A percentile compares a stretch with the other conserved stretches of the same genome.
These are phyloP conservation scores for Hamamelis virginiana DNA, from an alignment of 164 flowering plant species.

Conservation along the genomic window DNA sequence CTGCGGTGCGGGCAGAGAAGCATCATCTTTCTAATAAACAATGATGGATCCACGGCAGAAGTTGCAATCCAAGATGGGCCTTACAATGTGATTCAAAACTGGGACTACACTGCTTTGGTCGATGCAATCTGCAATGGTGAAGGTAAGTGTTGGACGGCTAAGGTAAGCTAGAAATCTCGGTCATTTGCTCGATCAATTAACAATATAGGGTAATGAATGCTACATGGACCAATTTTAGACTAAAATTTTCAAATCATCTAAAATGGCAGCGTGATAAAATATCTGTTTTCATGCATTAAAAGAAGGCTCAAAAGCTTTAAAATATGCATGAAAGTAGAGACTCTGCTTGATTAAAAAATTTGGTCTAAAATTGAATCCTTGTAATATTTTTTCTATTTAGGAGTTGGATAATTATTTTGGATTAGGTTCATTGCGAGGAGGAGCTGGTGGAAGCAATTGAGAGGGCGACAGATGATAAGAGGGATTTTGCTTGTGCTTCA, in stretches of 20 bases:
- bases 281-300: no score
- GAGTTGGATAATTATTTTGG: no score
- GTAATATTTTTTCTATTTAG: no score
- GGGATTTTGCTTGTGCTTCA: slow-evolving; percentile 27
- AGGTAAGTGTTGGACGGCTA: slow-evolving; percentile 30
- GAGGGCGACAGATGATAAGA: slow-evolving; percentile 17
- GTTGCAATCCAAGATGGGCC: slow-evolving; percentile 33
- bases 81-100: slow-evolving; percentile 29
- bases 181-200: no score
- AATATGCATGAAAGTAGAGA: no score
- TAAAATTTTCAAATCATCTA: no score
- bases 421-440: slow-evolving; percentile 15
- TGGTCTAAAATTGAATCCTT: no score
- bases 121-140: slow-evolving; percentile 33
- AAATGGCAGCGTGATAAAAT: no score
- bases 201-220: no score
- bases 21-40: slow-evolving; percentile 30
- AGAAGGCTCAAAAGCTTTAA: no score
- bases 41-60: slow-evolving; percentile 32
- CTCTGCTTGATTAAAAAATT: no score
- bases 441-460: slow-evolving; percentile 25
- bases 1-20: slow-evolving; percentile 17
- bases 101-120: slow-evolving; percentile 20
- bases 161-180: slow-evolving; percentile 9
- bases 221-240: no score